These are phyloP conservation scores for Coccomyxa sp. DNA, from an alignment of 139 green algal species.

Conservation along the genomic window DNA sequence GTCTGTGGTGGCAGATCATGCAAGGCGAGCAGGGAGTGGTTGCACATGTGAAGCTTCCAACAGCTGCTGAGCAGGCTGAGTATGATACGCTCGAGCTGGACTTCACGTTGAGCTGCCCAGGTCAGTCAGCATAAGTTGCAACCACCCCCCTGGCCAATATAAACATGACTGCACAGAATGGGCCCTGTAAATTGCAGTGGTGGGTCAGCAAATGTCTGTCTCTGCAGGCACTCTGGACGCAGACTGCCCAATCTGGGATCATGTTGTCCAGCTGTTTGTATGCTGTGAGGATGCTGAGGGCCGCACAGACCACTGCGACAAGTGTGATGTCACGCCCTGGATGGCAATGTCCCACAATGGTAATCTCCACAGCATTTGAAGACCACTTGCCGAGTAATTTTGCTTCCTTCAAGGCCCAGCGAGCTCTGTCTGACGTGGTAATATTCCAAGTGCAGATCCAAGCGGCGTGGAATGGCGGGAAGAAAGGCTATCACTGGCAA, in stretches of 20 bases:
- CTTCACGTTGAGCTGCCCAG: slow-evolving; percentile 26
- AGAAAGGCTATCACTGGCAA: too few relatives aligned
- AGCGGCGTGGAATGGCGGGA: too few relatives aligned
- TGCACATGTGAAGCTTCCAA: slow-evolving; percentile 8
- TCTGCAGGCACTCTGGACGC: slow-evolving; percentile 11
- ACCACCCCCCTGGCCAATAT: too few relatives aligned
- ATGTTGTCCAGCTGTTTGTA: slow-evolving; percentile 49
- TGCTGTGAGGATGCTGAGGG: slow-evolving; percentile 22
- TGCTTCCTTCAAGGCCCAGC: too few relatives aligned
- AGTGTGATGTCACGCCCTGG: slow-evolving; percentile 34
- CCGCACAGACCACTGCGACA: slow-evolving; percentile 5
- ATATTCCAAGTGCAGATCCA: too few relatives aligned
- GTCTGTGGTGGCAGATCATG: slow-evolving; percentile 2
- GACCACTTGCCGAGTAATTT: neutral
- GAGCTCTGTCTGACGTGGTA: too few relatives aligned
- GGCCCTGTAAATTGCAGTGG: too few relatives aligned
- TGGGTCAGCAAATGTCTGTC: neutral
- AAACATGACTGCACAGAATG: too few relatives aligned
- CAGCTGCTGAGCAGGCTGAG: neutral
- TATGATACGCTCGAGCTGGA: slow-evolving; percentile 26
- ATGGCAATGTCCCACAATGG: neutral
- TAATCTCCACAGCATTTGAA: neutral
- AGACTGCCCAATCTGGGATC: slow-evolving; percentile 50
- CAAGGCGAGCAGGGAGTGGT: slow-evolving; percentile 15
- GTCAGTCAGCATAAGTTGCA: neutral